phyloP scores from a whole-genome alignment of 2,329 filamentous ascomycete species.

The Metarhizium album region DNA sequence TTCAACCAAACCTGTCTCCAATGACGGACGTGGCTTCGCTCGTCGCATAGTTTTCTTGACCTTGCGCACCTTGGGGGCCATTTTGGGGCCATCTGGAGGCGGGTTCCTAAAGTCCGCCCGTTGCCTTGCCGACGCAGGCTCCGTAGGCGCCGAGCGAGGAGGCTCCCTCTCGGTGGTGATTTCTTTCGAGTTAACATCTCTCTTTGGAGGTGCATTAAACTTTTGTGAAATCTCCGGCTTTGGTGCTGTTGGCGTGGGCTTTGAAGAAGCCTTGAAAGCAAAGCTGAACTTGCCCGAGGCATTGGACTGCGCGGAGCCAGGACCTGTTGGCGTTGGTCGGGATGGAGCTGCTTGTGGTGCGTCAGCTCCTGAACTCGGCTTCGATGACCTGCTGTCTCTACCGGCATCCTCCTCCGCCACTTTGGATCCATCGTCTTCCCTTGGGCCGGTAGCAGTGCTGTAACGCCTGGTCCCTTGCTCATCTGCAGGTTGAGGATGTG shows the following conservation, averaged over 20 bases:
- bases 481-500: slow-evolving; percentile 6
- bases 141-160: slow-evolving; percentile 39
- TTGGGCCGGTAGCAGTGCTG: slow-evolving; percentile 4
- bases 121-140: slow-evolving; percentile 39
- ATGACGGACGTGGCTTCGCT: slow-evolving; percentile 57
- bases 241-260: slow-evolving; percentile 43
- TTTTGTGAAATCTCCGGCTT: slow-evolving; percentile 59
- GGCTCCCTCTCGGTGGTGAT: slow-evolving; percentile 33
- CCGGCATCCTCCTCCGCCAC: background rate
- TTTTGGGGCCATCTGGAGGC: slow-evolving; percentile 24
- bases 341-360: background rate
- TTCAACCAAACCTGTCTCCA: slow-evolving; percentile 60
- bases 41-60: slow-evolving; percentile 60
- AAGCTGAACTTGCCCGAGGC: slow-evolving; percentile 74
- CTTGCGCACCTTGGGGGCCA: slow-evolving; percentile 44
- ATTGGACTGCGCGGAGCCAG: slow-evolving; percentile 35
- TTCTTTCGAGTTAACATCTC: slow-evolving; percentile 18
- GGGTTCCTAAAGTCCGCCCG: slow-evolving; percentile 21
- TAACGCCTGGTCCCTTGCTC: slow-evolving; percentile 12
- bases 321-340: slow-evolving; percentile 23
- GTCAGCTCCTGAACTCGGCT: background rate
- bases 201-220: slow-evolving; percentile 49
- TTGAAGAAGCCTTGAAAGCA: slow-evolving; percentile 70
- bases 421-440: background rate
- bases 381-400: background rate